Evolutionary conservation across 1,284 basidiomycete species (phyloP), one percentile per base, ranked within the genome.

Genomic region (Tetrapyrgos nigripes): DNA sequence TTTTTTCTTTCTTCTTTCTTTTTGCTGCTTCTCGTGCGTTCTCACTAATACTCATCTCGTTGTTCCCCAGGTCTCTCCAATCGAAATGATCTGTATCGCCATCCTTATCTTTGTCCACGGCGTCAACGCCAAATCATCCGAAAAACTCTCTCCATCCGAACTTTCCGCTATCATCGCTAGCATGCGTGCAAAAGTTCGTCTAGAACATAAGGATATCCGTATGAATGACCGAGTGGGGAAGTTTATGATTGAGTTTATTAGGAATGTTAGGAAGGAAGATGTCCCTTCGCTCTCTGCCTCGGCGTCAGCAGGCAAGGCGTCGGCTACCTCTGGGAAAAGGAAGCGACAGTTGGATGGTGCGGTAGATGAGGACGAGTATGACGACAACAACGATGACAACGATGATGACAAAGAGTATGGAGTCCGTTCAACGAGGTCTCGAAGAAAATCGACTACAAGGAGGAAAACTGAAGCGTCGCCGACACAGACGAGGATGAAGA

Each of bases 51-150:
- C 23, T 21, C n/a, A n/a, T n/a, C n/a, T n/a, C n/a, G n/a, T 8
- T 1, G 13, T 9, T 10, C 19, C 40, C 1, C 17, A 83, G 44
- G 77, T 89, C 4, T 78, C 86, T 0, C 89, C 89, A 0, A 76
- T 89, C 35, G 89, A 91, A 68, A 83, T 91, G 60, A 77, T 88
- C 33, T 73, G 79, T 63, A 80, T 83, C 48, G 73, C 73, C 8
- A 59, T 88, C 1, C 70, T 90, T 40, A 79, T 89, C 21, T 77
- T 78, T 10, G 71, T 75, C 8, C 69, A 80, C 56, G 79, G 76
- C 61, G 69, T 73, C 26, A 67, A 61, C 10, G 40, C 56, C 23
- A 37, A 31, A 4, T 17, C 19, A 17, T n/a, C 9, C 28, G 66
- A 27, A 62, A 58, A 17, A 60, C 14, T 82, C 58, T 69, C 73